Conservation (phyloP, 2,329 filamentous ascomycete species). For the Colletotrichum horii region DNA sequence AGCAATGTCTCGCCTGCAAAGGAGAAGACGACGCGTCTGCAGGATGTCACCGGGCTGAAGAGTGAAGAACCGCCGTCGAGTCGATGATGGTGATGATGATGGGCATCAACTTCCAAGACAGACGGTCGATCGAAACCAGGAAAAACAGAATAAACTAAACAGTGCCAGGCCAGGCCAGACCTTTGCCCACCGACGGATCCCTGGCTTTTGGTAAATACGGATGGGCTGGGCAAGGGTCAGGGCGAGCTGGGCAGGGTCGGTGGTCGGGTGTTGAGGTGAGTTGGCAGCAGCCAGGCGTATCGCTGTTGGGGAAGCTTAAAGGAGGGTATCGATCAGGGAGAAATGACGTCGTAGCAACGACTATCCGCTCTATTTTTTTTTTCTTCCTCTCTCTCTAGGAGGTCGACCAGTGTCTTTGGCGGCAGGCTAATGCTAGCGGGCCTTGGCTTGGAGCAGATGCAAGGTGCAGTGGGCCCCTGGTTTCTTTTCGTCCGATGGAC, state of each 20-base stretch:
- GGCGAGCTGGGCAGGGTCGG: background rate
- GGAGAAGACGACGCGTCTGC: background rate
- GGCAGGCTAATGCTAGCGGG: background rate
- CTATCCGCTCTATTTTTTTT: background rate
- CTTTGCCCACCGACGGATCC: background rate
- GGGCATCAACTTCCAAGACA: background rate
- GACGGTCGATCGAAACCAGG: background rate
- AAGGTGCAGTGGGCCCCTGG: background rate
- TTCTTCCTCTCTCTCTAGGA: background rate
- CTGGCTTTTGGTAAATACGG: background rate
- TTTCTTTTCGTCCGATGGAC: background rate
- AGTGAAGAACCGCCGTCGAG: background rate
- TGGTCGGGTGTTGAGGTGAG: background rate
- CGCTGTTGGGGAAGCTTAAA: background rate
- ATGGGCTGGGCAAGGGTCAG: background rate
- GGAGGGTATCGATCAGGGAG: constrained; percentile 2
- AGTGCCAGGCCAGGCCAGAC: background rate
- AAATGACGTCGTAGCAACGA: constrained; percentile 18
- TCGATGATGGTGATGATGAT: background rate
- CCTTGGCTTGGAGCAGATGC: background rate
- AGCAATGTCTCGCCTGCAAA: background rate
- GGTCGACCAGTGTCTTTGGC: background rate
- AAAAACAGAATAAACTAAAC: background rate
- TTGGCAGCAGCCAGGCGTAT: constrained; percentile 1
- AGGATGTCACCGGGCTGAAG: background rate